Evolutionary conservation across 768 basidiomycete species (phyloP).

Genomic region (Cantharellus cinnabarinus): DNA sequence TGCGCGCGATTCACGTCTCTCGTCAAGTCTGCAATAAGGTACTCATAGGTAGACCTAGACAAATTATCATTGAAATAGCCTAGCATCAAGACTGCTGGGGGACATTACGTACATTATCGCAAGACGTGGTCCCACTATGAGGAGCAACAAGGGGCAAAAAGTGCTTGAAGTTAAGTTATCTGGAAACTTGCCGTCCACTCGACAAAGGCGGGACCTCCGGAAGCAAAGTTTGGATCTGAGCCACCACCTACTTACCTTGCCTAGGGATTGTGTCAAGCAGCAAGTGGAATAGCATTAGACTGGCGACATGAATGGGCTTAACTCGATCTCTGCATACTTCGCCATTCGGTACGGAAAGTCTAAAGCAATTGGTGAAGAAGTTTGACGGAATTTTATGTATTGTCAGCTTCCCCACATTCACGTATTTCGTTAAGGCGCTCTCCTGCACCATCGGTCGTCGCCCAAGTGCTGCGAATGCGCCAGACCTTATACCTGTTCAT

Average conservation of each 20-base stretch:
- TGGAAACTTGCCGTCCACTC: too few species aligned
- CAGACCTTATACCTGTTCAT: conserved; percentile 1
- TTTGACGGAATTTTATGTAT: background rate
- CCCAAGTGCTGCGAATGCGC: conserved; percentile 18
- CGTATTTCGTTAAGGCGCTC: conserved; percentile 93
- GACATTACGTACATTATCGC: too few species aligned
- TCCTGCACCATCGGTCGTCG: conserved; percentile 85
- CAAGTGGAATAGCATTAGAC: too few species aligned
- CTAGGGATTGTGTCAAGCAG: too few species aligned
- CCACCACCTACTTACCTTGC: too few species aligned
- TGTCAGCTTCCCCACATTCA: conserved; percentile 56
- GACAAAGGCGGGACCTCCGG: too few species aligned
- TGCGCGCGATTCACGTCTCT: conserved; percentile 71
- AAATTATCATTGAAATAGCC: too few species aligned
- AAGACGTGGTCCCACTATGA: too few species aligned
- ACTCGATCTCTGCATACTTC: background rate
- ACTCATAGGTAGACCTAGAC: conserved; percentile 49
- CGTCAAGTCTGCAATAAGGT: conserved; percentile 65
- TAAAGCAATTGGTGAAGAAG: background rate
- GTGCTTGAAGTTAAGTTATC: too few species aligned
- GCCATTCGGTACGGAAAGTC: background rate
- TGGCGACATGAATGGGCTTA: background rate
- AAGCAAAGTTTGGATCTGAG: too few species aligned
- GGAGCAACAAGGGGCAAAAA: too few species aligned
- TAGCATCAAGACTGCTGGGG: too few species aligned